Evolutionary conservation across 2,329 filamentous ascomycete species (phyloP).

Genomic region (Emericellopsis cladophorae): DNA sequence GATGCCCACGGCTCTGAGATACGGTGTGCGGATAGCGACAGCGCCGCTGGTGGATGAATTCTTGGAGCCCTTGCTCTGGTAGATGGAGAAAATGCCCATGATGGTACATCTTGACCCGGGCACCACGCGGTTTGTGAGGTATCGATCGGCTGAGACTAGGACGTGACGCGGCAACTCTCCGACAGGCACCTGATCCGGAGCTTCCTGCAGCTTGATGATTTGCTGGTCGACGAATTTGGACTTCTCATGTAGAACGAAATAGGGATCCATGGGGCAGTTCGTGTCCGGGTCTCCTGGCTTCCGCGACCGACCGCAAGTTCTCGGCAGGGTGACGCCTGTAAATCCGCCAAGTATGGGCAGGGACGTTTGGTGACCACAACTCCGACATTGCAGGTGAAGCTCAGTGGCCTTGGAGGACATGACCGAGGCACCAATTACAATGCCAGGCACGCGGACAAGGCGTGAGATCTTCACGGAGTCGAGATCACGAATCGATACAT

Average conservation of each 20-base stretch:
- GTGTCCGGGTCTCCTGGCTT: slow-evolving; percentile 54
- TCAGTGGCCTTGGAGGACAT: slow-evolving; percentile 91
- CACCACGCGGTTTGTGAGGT: slow-evolving; percentile 89
- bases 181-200: slow-evolving; percentile 92
- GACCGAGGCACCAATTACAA: slow-evolving; percentile 93
- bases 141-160: slow-evolving; percentile 89
- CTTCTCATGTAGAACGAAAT: slow-evolving; percentile 89
- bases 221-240: slow-evolving; percentile 95
- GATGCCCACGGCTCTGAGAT: slow-evolving; percentile 84
- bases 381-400: slow-evolving; percentile 77
- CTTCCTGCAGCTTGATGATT: slow-evolving; percentile 94
- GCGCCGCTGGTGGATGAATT: slow-evolving; percentile 62
- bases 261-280: slow-evolving; percentile 84
- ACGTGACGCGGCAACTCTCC: slow-evolving; percentile 93
- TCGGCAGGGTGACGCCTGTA: slow-evolving; percentile 70
- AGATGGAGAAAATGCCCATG: slow-evolving; percentile 97
- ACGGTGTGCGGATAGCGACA: slow-evolving; percentile 90
- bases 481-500: slow-evolving; percentile 86
- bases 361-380: slow-evolving; percentile 60
- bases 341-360: slow-evolving; percentile 76
- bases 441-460: slow-evolving; percentile 92
- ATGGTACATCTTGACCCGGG: slow-evolving; percentile 89
- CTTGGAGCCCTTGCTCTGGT: slow-evolving; percentile 81
- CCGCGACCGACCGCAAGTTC: slow-evolving; percentile 56
- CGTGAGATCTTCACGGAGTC: slow-evolving; percentile 87